Evolutionary conservation across 2,329 filamentous ascomycete species (phyloP), one percentile per base, ranked within the genome.

Genomic region (Colletotrichum eremochloae): DNA sequence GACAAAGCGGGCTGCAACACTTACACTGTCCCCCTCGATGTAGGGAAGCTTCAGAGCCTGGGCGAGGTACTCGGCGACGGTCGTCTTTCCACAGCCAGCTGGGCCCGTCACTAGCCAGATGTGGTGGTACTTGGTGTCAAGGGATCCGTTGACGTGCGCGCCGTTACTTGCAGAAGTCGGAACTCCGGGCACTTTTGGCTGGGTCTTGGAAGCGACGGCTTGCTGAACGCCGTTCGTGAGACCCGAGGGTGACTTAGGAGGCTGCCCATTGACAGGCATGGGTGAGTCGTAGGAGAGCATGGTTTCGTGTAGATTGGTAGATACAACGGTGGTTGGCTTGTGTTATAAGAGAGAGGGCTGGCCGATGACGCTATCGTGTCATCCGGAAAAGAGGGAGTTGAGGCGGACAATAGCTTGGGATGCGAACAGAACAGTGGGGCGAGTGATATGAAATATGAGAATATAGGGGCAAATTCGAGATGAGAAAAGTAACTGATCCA

Each of bases 101-200:
- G 93, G 93, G 38, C 93, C 93, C 1, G 92, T 94, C 63, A 95
- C 90, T 71, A 95, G 86, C 92, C 92, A 95, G 79, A 95, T 94
- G 81, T 95, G 93, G 77, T 92, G 90, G 70, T 85, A 80, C 68
- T 81, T 80, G 66, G 80, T 76, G 77, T 76, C 74, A 72, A 79
- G 75, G 75, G 76, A 76, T 52, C 76, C 77, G 40, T 78, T 78
- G 68, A 79, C 73, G 50, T 82, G 78, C 55, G 77, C 75, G 63
- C 78, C 76, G 67, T 76, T 77, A 76, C 78, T 76, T 46, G 76
- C 78, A n/a, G 71, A 71, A 33, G 70, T 66, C 56, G 65, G 69
- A 62, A 73, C 69, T 15, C 65, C 56, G 8, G 72, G 63, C 8
- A 63, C 63, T 55, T 46, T 57, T 20, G 72, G 50, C 42, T 74